Percentiles rank a stretch among this genome's conserved stretches.
Evolutionary conservation across 306 rosid species (phyloP).

Genomic region (Trichosanthes truncata): DNA sequence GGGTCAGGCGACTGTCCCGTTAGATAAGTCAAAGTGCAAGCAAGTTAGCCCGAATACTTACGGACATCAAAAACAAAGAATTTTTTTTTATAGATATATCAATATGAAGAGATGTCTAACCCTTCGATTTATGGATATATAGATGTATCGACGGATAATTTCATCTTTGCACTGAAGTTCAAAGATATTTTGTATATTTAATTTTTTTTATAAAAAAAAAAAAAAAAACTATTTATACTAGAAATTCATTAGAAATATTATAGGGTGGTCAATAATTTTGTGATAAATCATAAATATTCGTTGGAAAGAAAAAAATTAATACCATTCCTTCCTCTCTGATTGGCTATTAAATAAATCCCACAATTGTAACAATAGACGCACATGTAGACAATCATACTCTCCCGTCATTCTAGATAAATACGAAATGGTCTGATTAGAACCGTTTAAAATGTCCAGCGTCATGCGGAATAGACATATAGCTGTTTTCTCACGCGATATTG

Average conservation of each 20-base stretch:
- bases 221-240: too few relatives aligned
- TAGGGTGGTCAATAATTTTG: background rate
- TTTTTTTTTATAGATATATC: too few relatives aligned
- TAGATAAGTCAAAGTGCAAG: too few relatives aligned
- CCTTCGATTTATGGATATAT: too few relatives aligned
- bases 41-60: too few relatives aligned
- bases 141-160: too few relatives aligned
- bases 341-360: background rate
- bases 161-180: too few relatives aligned
- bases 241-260: background rate
- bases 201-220: too few relatives aligned
- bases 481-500: conserved; percentile 26
- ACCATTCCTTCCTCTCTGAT: background rate
- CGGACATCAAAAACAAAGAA: too few relatives aligned
- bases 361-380: background rate
- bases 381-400: conserved; percentile 25
- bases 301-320: background rate
- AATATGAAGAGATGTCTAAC: too few relatives aligned
- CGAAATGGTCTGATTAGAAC: conserved; percentile 59
- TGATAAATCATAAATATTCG: background rate
- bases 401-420: conserved; percentile 29
- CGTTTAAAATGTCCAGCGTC: conserved; percentile 63
- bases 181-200: too few relatives aligned
- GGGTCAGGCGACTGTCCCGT: too few relatives aligned
- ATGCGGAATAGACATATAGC: conserved; percentile 42